Base-by-base conservation (phyloP, 345 rosid genomes). In the Orychophragmus violaceus region DNA sequence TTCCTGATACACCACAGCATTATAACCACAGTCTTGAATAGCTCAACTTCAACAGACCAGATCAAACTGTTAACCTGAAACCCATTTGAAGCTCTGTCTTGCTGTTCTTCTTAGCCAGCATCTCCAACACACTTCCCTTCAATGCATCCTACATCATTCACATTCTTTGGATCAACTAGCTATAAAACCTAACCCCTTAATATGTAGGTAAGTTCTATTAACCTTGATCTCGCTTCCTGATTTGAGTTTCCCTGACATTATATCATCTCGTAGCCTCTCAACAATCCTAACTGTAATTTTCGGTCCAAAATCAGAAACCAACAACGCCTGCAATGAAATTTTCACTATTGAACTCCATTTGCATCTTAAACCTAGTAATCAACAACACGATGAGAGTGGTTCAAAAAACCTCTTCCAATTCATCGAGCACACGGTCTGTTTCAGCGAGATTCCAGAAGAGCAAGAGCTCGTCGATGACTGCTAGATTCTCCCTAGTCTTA, bases 251-350 rank as follows among this genome's bases (percentile, higher is more conserved):
- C 95, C 97, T 1, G 85, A 74, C 66, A 87, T 55, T 10, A 94
- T 90, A 76, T 94, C 96, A 44, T 85, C 88, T 53, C 96, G 71
- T 74, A 87, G 68, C 70, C 82, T 84, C 79, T 90, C 97, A 77
- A 94, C 99, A 36, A 94, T 94, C 80, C 83, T 87, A 65, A 88
- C 58, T 0, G 97, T 87, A 62, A 94, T 94, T 70, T 67, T 86
- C 7, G 99, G 99, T 67, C 97, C 95, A 75, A 94, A 94, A 79
- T 90, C 99, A 77, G 97, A 83, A 45, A 90, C 97, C 80, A 94
- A 74, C 10, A 90, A 57, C 12, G 85, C 90, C 99, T 93, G 74
- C 59, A 79, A 3, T 22, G 12, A 21, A 32, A 35, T 12, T 4
- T 36, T 16, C 48, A 41, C 21, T 16, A 41, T 8, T 2, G 35